Percentiles rank a stretch among this genome's conserved stretches.
Conservation (phyloP, 2,329 filamentous ascomycete genomes). For the Fusarium sp. region DNA sequence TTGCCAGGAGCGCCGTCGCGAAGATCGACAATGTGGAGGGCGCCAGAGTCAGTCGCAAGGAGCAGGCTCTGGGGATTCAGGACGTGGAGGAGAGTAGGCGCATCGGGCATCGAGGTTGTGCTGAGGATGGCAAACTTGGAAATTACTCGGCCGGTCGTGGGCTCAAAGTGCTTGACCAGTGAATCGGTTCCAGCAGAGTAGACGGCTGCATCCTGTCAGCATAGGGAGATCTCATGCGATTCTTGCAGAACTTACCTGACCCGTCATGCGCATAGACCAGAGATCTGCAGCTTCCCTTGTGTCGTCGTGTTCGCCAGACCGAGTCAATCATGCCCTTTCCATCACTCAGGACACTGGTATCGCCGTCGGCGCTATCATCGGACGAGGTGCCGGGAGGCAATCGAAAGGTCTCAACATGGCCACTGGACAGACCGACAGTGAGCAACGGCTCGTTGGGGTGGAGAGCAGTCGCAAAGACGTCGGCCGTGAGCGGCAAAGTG, state of each 20-base stretch:
- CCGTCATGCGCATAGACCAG: constrained; percentile 87
- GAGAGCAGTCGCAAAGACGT: constrained; percentile 90
- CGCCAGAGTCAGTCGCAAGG: constrained; percentile 90
- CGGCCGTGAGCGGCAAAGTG: constrained; percentile 86
- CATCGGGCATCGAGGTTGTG: constrained; percentile 70
- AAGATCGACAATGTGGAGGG: constrained; percentile 90
- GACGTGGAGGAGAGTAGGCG: constrained; percentile 85
- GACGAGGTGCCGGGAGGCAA: constrained; percentile 71
- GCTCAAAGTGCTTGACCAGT: constrained; percentile 72
- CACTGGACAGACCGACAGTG: constrained; percentile 86
- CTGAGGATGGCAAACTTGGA: constrained; percentile 87
- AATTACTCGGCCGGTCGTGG: constrained; percentile 76
- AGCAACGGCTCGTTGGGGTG: constrained; percentile 89
- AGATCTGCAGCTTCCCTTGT: constrained; percentile 93
- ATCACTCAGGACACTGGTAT: constrained; percentile 66
- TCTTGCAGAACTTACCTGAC: constrained; percentile 62
- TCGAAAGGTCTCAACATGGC: constrained; percentile 88
- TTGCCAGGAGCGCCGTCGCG: constrained; percentile 72
- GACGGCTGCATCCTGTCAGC: constrained; percentile 59
- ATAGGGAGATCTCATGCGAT: background rate
- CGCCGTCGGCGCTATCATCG: constrained; percentile 67
- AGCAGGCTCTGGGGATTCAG: constrained; percentile 91
- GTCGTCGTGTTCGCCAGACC: constrained; percentile 87
- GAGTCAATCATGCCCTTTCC: constrained; percentile 86
- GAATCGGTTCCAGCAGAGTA: constrained; percentile 77